Base-by-base conservation (phyloP, 768 basidiomycete species). In the Udeniomyces megalosporus region DNA sequence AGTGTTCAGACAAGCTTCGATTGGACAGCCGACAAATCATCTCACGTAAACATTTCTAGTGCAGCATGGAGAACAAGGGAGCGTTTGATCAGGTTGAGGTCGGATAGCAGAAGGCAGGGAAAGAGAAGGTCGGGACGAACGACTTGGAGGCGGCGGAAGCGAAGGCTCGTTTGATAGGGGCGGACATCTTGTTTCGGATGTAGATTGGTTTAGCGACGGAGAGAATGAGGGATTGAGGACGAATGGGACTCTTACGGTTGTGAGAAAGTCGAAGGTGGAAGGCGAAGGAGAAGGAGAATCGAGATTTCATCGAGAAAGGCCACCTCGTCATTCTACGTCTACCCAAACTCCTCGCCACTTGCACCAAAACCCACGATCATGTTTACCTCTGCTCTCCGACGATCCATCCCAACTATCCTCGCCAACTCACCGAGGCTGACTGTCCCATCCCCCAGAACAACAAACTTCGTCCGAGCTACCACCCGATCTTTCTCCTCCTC, bases 81-180 rank as follows among this genome's bases (percentile, higher is more conserved):
- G 20, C 26, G 26, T 50, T 7, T 22, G 11, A 15, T 22, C 6
- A 6, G 7, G 17, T 52, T 12, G 14, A 31, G 6, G 14, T 28
- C 4, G 31, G 50, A 14, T 24, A 10, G 2, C 22, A 26, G 14
- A 52, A 52, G 26, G 31, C n/a, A 60, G 10, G 35, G 46, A 26
- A 22, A 50, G 35, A 2, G 29, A 50, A 8, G 29, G 46, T 20
- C 38, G 29, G 7, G 5, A 52, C 50, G 24, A 24, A 52, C 50
- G 20, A 60, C 58, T 60, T 60, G 31, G 32, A 24, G 10, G 48
- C 58, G 31, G 46, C 49, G 28, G 58, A 32, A 45, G 58, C 31
- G 49, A 50, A 60, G 48, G 58, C 22, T 60, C 58, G 58, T 28
- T 46, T 46, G 58, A 60, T 57, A 28, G 55, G 42, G 17, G 55